phyloP scores from a whole-genome alignment of 345 rosid genomes.

The Melaleuca alternifolia region DNA sequence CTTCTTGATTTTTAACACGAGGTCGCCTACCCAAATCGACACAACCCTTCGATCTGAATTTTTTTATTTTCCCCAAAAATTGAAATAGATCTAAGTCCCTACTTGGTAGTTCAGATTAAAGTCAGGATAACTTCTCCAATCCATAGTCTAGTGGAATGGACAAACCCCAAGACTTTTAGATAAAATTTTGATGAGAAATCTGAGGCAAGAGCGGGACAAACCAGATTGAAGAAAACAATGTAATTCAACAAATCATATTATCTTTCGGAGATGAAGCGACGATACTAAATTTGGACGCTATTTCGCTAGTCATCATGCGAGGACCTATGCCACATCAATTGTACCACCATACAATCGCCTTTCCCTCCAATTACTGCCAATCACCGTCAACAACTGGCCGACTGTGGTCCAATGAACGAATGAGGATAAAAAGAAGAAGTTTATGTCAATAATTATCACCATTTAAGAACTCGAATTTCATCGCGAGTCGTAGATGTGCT shows the following conservation, averaged over 20 bases:
- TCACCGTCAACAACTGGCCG: fast-evolving
- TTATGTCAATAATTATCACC: fast-evolving
- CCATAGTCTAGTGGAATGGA: fast-evolving
- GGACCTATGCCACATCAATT: fast-evolving
- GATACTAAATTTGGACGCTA: fast-evolving
- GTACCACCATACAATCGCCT: fast-evolving
- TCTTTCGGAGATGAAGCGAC: fast-evolving
- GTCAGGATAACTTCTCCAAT: no score
- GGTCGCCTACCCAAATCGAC: not conserved
- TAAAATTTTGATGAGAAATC: not conserved
- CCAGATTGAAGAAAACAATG: fast-evolving
- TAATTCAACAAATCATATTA: not conserved
- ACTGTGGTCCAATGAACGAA: fast-evolving
- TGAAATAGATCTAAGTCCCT: not conserved
- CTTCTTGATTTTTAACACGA: not conserved
- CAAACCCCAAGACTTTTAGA: not conserved
- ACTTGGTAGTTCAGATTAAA: not conserved
- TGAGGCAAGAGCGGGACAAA: fast-evolving
- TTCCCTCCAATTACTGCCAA: fast-evolving
- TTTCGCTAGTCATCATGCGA: fast-evolving
- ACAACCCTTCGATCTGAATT: not conserved
- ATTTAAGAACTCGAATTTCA: fast-evolving
- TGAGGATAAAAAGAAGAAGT: fast-evolving
- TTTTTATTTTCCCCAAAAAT: not conserved
- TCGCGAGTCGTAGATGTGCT: fast-evolving